phyloP scores from a whole-genome alignment of 2,329 filamentous ascomycete species.

The Ceratocystiopsis minuta region DNA sequence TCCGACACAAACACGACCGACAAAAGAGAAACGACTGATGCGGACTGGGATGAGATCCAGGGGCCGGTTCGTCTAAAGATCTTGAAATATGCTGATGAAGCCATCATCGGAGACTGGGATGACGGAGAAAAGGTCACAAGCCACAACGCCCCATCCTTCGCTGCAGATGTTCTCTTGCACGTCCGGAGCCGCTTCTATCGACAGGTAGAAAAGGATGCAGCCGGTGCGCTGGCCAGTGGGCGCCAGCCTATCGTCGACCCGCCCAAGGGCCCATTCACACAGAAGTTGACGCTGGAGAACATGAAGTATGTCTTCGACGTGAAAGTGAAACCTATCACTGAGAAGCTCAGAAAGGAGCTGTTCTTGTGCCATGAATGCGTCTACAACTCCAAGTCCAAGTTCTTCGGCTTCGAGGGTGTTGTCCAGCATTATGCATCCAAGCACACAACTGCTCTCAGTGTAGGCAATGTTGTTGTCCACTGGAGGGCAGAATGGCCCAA shows the following conservation, averaged over 20 bases:
- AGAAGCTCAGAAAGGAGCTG: slow-evolving; percentile 48
- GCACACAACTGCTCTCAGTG: slow-evolving; percentile 52
- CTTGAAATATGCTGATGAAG: slow-evolving; percentile 48
- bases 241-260: slow-evolving; percentile 27
- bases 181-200: slow-evolving; percentile 50
- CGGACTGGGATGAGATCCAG: slow-evolving; percentile 55
- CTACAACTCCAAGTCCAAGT: slow-evolving; percentile 46
- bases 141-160: slow-evolving; percentile 49
- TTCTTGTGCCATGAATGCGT: slow-evolving; percentile 62
- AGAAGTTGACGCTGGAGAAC: slow-evolving; percentile 57
- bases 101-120: slow-evolving; percentile 47
- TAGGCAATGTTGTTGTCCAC: slow-evolving; percentile 54
- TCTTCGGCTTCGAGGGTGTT: slow-evolving; percentile 60
- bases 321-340: slow-evolving; percentile 54
- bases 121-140: slow-evolving; percentile 44
- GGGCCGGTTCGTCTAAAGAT: slow-evolving; percentile 48
- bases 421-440: slow-evolving; percentile 74
- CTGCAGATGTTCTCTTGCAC: slow-evolving; percentile 50
- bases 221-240: slow-evolving; percentile 26
- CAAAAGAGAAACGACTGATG: slow-evolving; percentile 37
- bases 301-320: slow-evolving; percentile 76
- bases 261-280: slow-evolving; percentile 33
- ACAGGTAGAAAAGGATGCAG: slow-evolving; percentile 35
- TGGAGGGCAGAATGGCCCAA: slow-evolving; percentile 74
- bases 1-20: slow-evolving; percentile 10